phyloP scores from a whole-genome alignment of 2,329 filamentous ascomycete genomes.

The Aspergillus versicolor region DNA sequence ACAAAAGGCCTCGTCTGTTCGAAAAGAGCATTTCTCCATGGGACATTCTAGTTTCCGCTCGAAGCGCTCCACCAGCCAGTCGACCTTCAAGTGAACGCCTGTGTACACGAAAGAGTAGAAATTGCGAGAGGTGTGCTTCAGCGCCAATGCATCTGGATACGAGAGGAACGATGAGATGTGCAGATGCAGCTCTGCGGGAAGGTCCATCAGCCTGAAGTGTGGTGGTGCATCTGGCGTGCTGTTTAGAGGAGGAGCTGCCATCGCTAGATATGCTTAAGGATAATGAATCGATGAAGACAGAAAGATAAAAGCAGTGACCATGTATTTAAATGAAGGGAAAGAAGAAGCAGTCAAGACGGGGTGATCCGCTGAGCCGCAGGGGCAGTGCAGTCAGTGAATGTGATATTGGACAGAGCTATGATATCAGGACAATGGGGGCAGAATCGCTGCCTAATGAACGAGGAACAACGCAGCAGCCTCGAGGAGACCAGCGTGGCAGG shows the following conservation, averaged over 20 bases:
- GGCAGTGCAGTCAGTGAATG: slow-evolving; percentile 3
- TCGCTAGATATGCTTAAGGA: neutral
- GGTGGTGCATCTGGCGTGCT: neutral
- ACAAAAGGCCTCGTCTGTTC: slow-evolving; percentile 44
- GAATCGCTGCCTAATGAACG: slow-evolving; percentile 15
- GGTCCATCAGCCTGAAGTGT: slow-evolving; percentile 42
- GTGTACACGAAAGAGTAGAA: slow-evolving; percentile 67
- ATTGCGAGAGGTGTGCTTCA: slow-evolving; percentile 65
- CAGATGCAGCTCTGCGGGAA: slow-evolving; percentile 68
- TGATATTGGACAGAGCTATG: slow-evolving; percentile 3
- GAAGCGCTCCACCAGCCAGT: slow-evolving; percentile 67
- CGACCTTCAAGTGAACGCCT: slow-evolving; percentile 63
- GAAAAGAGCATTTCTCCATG: slow-evolving; percentile 47
- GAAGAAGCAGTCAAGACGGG: neutral
- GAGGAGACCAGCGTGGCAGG: slow-evolving; percentile 8
- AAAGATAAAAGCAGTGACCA: neutral
- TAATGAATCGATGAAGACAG: neutral
- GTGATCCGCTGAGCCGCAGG: slow-evolving; percentile 3
- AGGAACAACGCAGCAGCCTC: neutral
- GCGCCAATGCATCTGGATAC: slow-evolving; percentile 69
- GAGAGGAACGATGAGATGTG: slow-evolving; percentile 60
- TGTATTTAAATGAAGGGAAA: neutral
- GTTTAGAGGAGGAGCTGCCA: slow-evolving; percentile 1
- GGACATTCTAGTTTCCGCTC: slow-evolving; percentile 66
- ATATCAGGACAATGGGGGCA: slow-evolving; percentile 4